Evolutionary conservation across 2,329 filamentous ascomycete species (phyloP).

Genomic region (Lasiodiplodia sp.): DNA sequence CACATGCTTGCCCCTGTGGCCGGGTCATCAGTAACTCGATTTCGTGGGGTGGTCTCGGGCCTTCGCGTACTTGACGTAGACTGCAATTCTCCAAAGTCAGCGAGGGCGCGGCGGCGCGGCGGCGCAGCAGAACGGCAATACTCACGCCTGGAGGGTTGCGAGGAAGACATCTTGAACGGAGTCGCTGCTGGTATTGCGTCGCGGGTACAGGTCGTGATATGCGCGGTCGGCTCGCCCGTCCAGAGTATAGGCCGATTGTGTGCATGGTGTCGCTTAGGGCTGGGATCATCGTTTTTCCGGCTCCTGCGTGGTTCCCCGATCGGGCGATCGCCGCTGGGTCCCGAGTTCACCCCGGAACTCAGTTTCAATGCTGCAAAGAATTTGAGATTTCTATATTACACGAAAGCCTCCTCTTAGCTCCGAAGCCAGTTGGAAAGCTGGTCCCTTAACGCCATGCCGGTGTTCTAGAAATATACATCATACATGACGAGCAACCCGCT

Average conservation of each 20-base stretch:
- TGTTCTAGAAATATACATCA: constrained; percentile 12
- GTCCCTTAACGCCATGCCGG: constrained; percentile 2
- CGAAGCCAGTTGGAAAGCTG: neutral
- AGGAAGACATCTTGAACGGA: constrained; percentile 21
- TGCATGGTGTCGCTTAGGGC: constrained; percentile 10
- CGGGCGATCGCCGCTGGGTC: neutral
- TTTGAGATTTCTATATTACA: constrained; percentile 23
- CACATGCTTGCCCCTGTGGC: constrained; percentile 90
- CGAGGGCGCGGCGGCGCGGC: neutral
- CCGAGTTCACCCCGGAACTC: neutral
- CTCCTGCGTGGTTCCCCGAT: neutral
- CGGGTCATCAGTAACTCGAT: constrained; percentile 4
- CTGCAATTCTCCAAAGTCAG: constrained; percentile 9
- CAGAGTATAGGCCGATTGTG: constrained; percentile 7
- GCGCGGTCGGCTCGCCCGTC: constrained; percentile 7
- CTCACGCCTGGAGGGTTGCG: constrained; percentile 27
- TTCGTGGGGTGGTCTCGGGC: neutral
- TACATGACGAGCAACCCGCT: neutral
- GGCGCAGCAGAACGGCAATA: neutral
- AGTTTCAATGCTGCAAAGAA: neutral
- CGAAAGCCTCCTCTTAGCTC: neutral
- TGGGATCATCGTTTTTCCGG: constrained; percentile 21
- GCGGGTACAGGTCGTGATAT: constrained; percentile 16
- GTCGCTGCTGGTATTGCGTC: constrained; percentile 26
- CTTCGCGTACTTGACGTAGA: constrained; percentile 29